Evolutionary conservation across 176 grass and related monocot species (phyloP), one percentile per base, ranked within the genome.

Genomic region (Puccinellia tenuiflora): DNA sequence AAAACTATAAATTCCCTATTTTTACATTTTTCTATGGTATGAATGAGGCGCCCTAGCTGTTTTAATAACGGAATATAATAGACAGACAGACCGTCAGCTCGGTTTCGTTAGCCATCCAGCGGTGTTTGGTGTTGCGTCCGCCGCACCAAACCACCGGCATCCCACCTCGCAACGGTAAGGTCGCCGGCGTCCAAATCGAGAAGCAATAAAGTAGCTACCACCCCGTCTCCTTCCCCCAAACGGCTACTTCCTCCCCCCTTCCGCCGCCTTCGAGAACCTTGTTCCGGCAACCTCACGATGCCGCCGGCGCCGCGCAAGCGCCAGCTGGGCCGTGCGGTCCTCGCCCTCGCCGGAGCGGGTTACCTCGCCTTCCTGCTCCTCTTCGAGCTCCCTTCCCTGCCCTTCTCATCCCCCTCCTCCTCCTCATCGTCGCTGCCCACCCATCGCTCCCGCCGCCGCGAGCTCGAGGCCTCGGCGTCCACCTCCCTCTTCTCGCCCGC

Each of bases 351-450:
- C 29, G 79, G 16, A 40, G 73, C 47, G 0, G 46, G 21, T 0
- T 90, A 86, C 88, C 31, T 90, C 67, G 66, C 66, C 12, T 83
- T 86, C 84, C 56, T 83, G n/a, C 56, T 90, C 57, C 74, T 86
- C 37, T 90, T 86, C 67, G 88, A 90, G 79, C 47, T 90, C 54
- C 88, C 87, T 15, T 42, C 78, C 7, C 1, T 78, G 9, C 1
- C 54, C 11, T 1, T 72, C 31, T 21, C 68, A 0, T 17, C 47
- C 28, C 3, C 60, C 0, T 43, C 79, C 7, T 74, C 79, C 7
- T 74, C 50, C 1, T 21, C 35, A 0, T 13, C 38, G 6, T 22
- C 84, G 11, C 46, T 86, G 30, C 66, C 80, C 56, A 40, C 80
- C 57, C 88, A 83, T 38, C 88, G 64, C 84, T 57, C 84, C 18